Evolutionary conservation across 768 basidiomycete species (phyloP).

Genomic region (Tephrocybe sp.): DNA sequence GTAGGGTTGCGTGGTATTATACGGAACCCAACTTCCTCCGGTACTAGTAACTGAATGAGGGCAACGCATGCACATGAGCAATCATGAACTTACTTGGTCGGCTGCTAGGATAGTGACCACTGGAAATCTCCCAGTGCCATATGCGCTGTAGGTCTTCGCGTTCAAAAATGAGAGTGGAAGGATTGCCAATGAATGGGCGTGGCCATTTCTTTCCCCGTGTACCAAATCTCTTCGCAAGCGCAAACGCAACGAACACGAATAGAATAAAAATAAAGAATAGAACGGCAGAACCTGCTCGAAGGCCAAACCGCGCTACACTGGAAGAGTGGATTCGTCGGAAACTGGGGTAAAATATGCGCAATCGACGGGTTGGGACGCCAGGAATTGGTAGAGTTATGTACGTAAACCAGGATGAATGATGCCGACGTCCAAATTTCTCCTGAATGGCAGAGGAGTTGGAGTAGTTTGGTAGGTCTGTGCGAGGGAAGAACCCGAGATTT

Average conservation of each 20-base stretch:
- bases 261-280: conserved; percentile 37
- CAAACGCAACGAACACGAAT: conserved; percentile 54
- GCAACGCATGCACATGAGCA: not conserved
- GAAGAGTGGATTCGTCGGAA: conserved; percentile 57
- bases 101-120: conserved; percentile 91
- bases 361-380: conserved; percentile 49
- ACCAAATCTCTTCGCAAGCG: conserved; percentile 59
- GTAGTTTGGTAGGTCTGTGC: conserved; percentile 26
- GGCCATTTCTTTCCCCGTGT: conserved; percentile 64
- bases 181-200: conserved; percentile 49
- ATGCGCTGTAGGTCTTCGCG: conserved; percentile 83
- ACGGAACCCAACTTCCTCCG: conserved; percentile 61
- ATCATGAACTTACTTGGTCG: conserved; percentile 56
- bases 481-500: conserved; percentile 3
- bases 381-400: conserved; percentile 60
- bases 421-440: conserved; percentile 60
- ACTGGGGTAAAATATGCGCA: conserved; percentile 62
- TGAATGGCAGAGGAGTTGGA: conserved; percentile 47
- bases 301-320: conserved; percentile 54
- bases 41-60: conserved; percentile 46
- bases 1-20: conserved; percentile 66
- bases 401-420: conserved; percentile 52
- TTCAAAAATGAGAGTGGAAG: conserved; percentile 71
- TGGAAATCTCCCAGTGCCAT: conserved; percentile 94
- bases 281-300: conserved; percentile 52